Base-by-base conservation (phyloP, 805 yeast genomes). In the Brettanomyces anomalus region DNA sequence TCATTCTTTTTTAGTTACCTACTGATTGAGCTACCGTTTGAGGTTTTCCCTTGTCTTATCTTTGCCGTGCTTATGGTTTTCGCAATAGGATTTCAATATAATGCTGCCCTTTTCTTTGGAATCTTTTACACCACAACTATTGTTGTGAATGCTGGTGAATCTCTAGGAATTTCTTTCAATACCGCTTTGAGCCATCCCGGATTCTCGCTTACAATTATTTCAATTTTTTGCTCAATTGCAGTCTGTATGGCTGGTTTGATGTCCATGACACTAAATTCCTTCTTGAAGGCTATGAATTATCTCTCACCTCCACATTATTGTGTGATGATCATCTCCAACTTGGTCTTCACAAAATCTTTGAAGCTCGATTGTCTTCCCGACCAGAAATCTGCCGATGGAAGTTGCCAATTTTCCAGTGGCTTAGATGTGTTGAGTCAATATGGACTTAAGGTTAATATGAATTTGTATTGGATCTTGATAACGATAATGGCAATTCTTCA, bases 181-280 rank as follows among this genome's bases (percentile, higher is more conserved):
- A 79, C 89, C 4, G 51, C 82, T 1, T 80, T 87, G 53, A 63
- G 67, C 39, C 87, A 86, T 52, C 73, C 86, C 28, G 95, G 95
- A 0, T 76, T 86, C 53, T 94, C 93, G 0, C 79, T 85, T 15
- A 85, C 83, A 56, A 62, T 84, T 3, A 77, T 87, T 31, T 74
- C 89, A 0, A 71, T 78, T 7, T 57, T 83, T 24, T 64, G 84
- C 41, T 76, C 86, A 2, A 63, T 85, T 40, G 93, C 90, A 5
- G 76, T 83, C 4, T 76, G 83, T 50, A 83, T 87, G 93, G 84
- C 86, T 1, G 96, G 96, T 3, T 66, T 88, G 10, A 71, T 87
- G 79, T 82, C 95, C 0, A 65, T 85, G 52, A 68, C 79, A n/a
- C 76, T 86, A 81, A 83, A 82, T 20, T 64, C 62, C 2, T 77